phyloP scores from a whole-genome alignment of 163 green algal genomes.

The Chlamydomonas reinhardtii region DNA sequence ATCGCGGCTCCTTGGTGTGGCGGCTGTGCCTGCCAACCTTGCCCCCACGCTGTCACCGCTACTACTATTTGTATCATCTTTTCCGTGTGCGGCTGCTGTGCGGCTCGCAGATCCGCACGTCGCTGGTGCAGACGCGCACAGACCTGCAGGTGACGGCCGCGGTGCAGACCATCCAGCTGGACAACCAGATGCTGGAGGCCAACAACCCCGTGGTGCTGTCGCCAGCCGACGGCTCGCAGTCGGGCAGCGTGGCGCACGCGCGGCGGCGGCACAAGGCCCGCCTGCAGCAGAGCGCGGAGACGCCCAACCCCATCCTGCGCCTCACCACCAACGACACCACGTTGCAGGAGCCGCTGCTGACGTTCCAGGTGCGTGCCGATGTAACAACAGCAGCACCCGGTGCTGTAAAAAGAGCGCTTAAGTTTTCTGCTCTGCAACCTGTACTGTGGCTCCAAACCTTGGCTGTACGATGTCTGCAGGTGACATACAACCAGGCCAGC shows the following conservation, averaged over 20 bases:
- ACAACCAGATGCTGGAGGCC: constrained; percentile 93
- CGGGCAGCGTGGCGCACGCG: constrained; percentile 14
- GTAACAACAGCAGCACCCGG: no score
- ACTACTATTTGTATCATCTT: no score
- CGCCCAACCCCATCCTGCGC: background rate
- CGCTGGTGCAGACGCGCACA: constrained; percentile 54
- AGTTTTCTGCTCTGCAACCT: no score
- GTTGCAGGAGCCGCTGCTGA: constrained; percentile 25
- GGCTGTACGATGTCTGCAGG: background rate
- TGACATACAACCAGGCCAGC: constrained; percentile 48
- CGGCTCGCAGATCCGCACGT: constrained; percentile 32
- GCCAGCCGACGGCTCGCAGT: constrained; percentile 19
- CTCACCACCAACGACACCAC: background rate
- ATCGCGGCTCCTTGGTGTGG: no score
- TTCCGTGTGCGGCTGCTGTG: no score
- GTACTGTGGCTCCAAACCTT: no score
- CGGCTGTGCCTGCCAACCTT: no score
- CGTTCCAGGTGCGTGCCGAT: constrained; percentile 18
- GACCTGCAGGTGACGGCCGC: constrained; percentile 68
- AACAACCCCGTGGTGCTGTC: constrained; percentile 87
- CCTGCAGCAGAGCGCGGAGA: background rate
- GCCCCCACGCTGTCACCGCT: no score
- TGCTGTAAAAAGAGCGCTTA: no score
- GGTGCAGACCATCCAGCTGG: constrained; percentile 84
- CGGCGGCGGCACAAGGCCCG: constrained; percentile 5